Conservation (phyloP, 108 stramenopile species). For the Nitzschia inconspicua region DNA sequence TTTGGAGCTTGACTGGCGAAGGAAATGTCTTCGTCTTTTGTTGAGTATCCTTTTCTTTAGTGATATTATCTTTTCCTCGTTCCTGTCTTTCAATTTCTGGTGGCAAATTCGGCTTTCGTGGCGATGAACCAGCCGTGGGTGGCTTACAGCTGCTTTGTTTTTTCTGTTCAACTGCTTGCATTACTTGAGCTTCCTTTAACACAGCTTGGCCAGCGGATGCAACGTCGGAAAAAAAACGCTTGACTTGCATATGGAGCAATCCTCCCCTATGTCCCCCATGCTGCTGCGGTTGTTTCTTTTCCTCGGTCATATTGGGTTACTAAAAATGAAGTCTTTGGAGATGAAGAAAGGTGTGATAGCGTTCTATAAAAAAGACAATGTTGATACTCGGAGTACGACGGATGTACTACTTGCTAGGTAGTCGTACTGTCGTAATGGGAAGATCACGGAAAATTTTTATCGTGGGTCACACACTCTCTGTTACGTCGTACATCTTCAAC, state of each 20-base stretch:
- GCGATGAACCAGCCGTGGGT: not conserved
- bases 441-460: no score
- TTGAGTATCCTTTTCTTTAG: slow-evolving; percentile 6
- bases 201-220: slow-evolving; percentile 9
- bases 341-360: no score
- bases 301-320: slow-evolving; percentile 4
- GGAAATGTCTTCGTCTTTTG: not conserved
- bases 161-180: no score
- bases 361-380: no score
- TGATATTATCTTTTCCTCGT: not conserved
- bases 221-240: slow-evolving; percentile 4
- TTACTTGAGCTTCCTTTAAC: not conserved
- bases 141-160: no score
- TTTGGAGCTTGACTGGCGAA: not conserved
- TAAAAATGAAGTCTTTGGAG: no score
- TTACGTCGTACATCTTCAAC: no score
- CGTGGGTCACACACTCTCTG: no score
- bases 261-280: not conserved
- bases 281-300: not conserved
- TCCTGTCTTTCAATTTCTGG: not conserved
- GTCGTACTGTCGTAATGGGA: no score
- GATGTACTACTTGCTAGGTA: no score
- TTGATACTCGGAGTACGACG: no score
- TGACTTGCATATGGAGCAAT: not conserved
- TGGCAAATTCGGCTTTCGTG: not conserved